Base-by-base conservation (phyloP, 495 filamentous ascomycete species). In the Lindgomyces ingoldianus region DNA sequence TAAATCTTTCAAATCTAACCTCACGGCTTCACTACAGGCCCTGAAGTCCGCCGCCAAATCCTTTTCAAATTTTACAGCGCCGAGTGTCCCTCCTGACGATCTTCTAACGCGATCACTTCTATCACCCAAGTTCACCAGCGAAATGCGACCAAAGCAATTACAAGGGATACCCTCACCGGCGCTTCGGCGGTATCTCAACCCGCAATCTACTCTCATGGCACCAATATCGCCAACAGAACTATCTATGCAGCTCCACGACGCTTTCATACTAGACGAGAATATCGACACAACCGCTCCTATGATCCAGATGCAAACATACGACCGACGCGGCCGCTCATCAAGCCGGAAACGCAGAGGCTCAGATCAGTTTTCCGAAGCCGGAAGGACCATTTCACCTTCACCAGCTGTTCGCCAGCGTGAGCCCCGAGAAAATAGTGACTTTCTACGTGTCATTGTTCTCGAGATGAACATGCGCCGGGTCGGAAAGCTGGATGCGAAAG, bases 401-500 rank as follows among this genome's bases (percentile, higher is more conserved):
- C 78, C 81, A 11, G 75, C 78, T 0, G 81, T 88, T 11, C 87
- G 91, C 14, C 93, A 93, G 73, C 86, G 94, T 14, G 94, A 97
- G 73, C 85, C 91, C 66, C 84, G 94, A 39, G 94, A 98, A 74
- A 98, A 98, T 72, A 84, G 88, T 24, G 89, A 97, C 67, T 98
- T 98, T 77, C 86, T 98, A 52, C 86, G 94, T 27, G 87, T 98
- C 70, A 90, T 95, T 26, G 93, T 97, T 56, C 81, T 97, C 70
- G 94, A 98, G 77, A 96, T 96, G 89, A 90, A 93, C 61, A 98
- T 98, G 94, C 88, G 93, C 29, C 87, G 91, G 69, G 83, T 81
- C 46, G 94, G 94, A 46, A 98, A 98, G 76, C 78, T 98, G 59
- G 90, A 91, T 68, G 89, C 93, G 48, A 87, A 88, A 48, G 85